phyloP scores from a whole-genome alignment of 768 basidiomycete genomes.

The Podaxis sp. region DNA sequence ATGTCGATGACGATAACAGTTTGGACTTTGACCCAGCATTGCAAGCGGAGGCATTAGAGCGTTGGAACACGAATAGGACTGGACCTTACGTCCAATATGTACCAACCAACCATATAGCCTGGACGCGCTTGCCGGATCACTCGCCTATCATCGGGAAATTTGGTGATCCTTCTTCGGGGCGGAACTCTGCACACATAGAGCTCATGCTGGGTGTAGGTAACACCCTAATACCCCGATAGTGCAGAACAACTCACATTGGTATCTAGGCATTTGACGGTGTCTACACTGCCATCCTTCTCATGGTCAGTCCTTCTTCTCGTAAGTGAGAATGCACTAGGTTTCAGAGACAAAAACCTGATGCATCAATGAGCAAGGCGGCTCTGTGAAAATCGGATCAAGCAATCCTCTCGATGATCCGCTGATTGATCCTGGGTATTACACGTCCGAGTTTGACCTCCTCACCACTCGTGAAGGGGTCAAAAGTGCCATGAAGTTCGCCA shows the following conservation, averaged over 20 bases:
- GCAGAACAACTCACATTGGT: background rate
- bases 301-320: constrained; percentile 30
- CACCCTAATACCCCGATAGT: background rate
- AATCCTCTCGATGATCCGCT: constrained; percentile 26
- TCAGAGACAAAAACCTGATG: background rate
- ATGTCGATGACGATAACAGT: background rate
- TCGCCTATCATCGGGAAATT: constrained; percentile 1
- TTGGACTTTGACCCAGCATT: background rate
- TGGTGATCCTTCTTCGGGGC: constrained; percentile 14
- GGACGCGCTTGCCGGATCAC: constrained; percentile 9
- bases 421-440: constrained; percentile 16
- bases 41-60: constrained; percentile 4
- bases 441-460: constrained; percentile 14
- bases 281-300: constrained; percentile 17
- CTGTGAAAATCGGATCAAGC: constrained; percentile 18
- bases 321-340: background rate
- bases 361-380: constrained; percentile 16
- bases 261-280: constrained; percentile 20
- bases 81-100: constrained; percentile 2
- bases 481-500: constrained; percentile 18
- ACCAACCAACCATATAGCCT: constrained; percentile 11
- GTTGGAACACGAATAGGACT: constrained; percentile 15
- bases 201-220: constrained; percentile 2
- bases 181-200: constrained; percentile 15
- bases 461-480: constrained; percentile 21